phyloP scores from a whole-genome alignment of 345 rosid species.

The Pistacia integerrima region DNA sequence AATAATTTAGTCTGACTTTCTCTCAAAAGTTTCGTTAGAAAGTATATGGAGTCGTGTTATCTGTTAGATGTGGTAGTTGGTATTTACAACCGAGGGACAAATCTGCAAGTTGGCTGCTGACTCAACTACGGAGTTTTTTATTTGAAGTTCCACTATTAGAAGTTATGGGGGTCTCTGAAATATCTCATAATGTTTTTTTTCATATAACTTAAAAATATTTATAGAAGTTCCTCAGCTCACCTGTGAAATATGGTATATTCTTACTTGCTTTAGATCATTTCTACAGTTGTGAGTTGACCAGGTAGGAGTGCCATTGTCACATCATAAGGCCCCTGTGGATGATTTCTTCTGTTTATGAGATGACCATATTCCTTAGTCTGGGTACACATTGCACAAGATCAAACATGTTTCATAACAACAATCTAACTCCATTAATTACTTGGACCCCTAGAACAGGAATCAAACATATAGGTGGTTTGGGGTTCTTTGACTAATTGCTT shows the following conservation, averaged over 20 bases:
- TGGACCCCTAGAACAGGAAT: not conserved
- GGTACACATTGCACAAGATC: not conserved
- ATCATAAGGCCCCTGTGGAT: not conserved
- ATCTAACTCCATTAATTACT: not conserved
- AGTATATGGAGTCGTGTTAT: not conserved
- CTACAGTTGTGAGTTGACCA: not conserved
- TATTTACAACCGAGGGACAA: conserved; percentile 3
- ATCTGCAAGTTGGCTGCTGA: not conserved
- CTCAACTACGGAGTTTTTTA: not conserved
- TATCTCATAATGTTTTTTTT: not conserved
- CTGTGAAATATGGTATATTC: not conserved
- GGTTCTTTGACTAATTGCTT: no score
- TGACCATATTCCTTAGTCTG: not conserved
- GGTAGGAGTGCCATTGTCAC: not conserved
- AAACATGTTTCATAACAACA: not conserved
- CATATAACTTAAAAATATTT: not conserved
- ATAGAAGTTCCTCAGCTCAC: not conserved
- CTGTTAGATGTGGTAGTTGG: not conserved
- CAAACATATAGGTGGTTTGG: not conserved
- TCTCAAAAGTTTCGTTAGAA: not conserved
- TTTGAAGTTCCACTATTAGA: not conserved
- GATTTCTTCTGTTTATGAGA: not conserved
- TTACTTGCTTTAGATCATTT: not conserved
- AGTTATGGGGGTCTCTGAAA: not conserved
- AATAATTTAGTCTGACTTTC: not conserved